Base-by-base conservation (phyloP, 345 rosid genomes). In the Aethionema arabicum region DNA sequence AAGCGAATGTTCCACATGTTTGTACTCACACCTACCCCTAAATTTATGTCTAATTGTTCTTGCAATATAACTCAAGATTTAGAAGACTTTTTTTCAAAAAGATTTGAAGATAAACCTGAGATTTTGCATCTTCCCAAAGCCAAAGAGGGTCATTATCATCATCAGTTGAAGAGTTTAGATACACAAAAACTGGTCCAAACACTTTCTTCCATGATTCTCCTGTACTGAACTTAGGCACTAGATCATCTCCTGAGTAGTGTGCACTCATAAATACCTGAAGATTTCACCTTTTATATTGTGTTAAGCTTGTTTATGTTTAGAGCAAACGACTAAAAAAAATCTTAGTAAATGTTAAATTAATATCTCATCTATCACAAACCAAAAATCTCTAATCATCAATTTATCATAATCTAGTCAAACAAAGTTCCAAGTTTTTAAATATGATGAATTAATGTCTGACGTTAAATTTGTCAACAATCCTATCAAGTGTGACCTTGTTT, bases 81-180 rank as follows among this genome's bases (percentile, higher is more conserved):
- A 1, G 27, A 21, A 21, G 27, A 21, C 1, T 21, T 21, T 21
- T 21, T 21, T n/a, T n/a, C n/a, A 51, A 21, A 31, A 59, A 67
- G 12, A 42, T 59, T n/a, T 4, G 11, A 64, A 49, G 33, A 46
- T 21, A 62, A 66, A 92, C 96, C 95, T 89, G 85, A 45, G 74
- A 64, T 68, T 87, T 82, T 52, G 97, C 98, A 70, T 89, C 97
- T 61, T 89, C 85, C 98, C 98, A 92, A 12, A 92, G 80, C 71
- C 75, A 85, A 56, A 52, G 69, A n/a, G 90, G 82, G 42, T 85
- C 84, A 16, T 80, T 72, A 65, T 82, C 82, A 63, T 72, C 69
- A 47, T 75, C 66, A 38, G 69, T 44, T 27, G 80, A 57, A 3
- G 96, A 76, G 70, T 92, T 92, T n/a, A 92, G 46, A 59, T 92